These are phyloP conservation scores for Pleodorina starrii DNA, from an alignment of 139 green algal species.

Conservation along the genomic window DNA sequence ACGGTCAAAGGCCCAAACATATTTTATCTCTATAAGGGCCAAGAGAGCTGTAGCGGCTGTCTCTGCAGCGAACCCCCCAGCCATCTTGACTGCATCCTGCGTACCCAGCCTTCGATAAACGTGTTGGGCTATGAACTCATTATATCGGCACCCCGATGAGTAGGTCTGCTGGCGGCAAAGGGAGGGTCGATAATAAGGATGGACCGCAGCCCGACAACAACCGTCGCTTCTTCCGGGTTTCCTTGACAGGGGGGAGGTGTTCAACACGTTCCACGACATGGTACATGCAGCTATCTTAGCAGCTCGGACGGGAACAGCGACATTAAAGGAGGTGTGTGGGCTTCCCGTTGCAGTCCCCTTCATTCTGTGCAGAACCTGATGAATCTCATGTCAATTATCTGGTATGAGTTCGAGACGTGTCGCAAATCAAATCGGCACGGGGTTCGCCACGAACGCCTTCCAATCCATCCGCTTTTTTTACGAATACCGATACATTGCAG, in stretches of 20 bases:
- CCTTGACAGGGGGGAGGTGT: constrained; percentile 1
- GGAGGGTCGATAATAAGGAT: too few species aligned
- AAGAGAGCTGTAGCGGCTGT: too few species aligned
- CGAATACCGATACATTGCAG: neutral
- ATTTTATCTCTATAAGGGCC: too few species aligned
- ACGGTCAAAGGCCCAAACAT: too few species aligned
- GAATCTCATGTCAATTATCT: neutral
- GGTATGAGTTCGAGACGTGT: neutral
- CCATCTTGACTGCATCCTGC: too few species aligned
- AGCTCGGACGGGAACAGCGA: neutral
- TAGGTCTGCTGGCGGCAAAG: neutral
- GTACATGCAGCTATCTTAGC: constrained; percentile 19
- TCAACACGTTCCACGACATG: constrained; percentile 27
- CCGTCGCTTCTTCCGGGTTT: neutral
- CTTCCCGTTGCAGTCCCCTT: neutral
- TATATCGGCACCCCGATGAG: constrained; percentile 13
- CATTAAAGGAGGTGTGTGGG: constrained; percentile 3
- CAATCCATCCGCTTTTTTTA: neutral
- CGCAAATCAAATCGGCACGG: neutral
- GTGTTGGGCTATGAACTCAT: too few species aligned
- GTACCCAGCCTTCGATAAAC: too few species aligned
- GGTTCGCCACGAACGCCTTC: neutral
- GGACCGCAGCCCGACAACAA: too few species aligned
- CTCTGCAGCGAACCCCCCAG: too few species aligned
- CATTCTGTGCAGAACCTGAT: neutral